A percentile compares a stretch with the other conserved stretches of the same genome.
These are phyloP conservation scores for Adansonia digitata DNA, from an alignment of 345 rosid species.

Conservation along the genomic window DNA sequence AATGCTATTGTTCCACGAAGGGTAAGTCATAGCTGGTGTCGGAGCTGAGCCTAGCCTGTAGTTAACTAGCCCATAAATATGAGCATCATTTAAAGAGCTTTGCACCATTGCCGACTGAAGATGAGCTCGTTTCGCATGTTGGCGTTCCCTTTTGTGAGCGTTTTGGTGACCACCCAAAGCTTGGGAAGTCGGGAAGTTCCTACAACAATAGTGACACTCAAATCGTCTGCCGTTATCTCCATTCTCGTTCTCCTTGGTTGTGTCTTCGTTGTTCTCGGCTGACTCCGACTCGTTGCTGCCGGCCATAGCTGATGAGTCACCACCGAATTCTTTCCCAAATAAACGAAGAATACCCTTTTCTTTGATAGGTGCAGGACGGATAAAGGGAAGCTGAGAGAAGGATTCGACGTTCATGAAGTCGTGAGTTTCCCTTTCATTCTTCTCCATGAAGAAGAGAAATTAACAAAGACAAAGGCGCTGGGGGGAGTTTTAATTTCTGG, in stretches of 20 bases:
- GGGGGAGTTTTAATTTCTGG: background rate
- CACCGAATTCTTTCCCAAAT: constrained; percentile 77
- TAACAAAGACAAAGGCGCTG: background rate
- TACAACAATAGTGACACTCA: constrained; percentile 91
- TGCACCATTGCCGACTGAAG: constrained; percentile 68
- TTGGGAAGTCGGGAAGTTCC: constrained; percentile 98
- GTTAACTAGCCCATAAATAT: constrained; percentile 49
- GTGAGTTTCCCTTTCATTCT: constrained; percentile 40
- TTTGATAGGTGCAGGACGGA: constrained; percentile 48
- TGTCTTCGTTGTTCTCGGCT: constrained; percentile 34
- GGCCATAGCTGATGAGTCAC: constrained; percentile 7
- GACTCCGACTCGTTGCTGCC: constrained; percentile 31
- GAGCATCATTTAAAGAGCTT: constrained; percentile 45
- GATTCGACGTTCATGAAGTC: constrained; percentile 65
- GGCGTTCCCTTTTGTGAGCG: constrained; percentile 98
- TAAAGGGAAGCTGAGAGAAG: constrained; percentile 57
- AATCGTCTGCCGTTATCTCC: constrained; percentile 60
- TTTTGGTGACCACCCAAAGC: constrained; percentile 99
- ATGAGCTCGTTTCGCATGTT: constrained; percentile 81
- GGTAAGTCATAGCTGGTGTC: constrained; percentile 31
- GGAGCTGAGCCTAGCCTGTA: constrained; percentile 45
- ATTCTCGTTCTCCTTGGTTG: constrained; percentile 22
- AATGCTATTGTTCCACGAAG: constrained; percentile 52
- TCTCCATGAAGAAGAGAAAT: constrained; percentile 15
- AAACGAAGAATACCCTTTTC: constrained; percentile 76